phyloP scores from a whole-genome alignment of 2,329 filamentous ascomycete species.

The Cladosporium velox region DNA sequence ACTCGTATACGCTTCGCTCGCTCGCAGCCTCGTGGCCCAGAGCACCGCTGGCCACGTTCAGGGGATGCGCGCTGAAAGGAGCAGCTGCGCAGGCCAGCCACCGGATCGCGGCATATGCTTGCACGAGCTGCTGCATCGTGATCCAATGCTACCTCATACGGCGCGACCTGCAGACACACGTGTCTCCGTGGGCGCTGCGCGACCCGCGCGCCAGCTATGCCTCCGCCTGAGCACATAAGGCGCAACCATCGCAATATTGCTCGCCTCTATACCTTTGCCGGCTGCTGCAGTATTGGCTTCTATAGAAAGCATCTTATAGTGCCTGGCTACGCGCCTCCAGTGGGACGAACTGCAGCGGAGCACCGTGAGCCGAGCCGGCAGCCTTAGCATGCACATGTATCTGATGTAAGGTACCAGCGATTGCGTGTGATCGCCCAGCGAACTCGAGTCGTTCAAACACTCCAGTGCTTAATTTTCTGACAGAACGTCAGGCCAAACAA shows the following conservation, averaged over 20 bases:
- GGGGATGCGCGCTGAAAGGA: neutral
- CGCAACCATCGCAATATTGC: neutral
- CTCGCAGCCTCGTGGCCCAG: neutral
- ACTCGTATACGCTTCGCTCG: neutral
- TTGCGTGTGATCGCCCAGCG: neutral
- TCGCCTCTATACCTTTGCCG: constrained; percentile 6
- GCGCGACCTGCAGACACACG: constrained; percentile 13
- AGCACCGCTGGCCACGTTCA: constrained; percentile 1
- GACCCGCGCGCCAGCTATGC: neutral
- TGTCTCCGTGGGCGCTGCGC: constrained; percentile 1
- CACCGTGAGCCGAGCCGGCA: neutral
- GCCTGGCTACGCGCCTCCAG: neutral
- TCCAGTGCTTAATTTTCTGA: neutral
- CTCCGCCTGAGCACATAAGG: neutral
- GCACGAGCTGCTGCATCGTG: constrained; percentile 16
- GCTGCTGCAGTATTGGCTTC: neutral
- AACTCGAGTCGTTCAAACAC: neutral
- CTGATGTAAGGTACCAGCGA: constrained; percentile 3
- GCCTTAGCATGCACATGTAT: neutral
- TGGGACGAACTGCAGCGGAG: neutral
- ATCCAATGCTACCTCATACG: constrained; percentile 16
- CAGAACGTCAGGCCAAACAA: neutral
- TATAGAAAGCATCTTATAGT: constrained; percentile 9
- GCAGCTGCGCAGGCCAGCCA: constrained; percentile 13
- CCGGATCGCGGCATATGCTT: constrained; percentile 7